Evolutionary conservation across 2,329 filamentous ascomycete species (phyloP).

Genomic region (Rasamsonia emersonii): DNA sequence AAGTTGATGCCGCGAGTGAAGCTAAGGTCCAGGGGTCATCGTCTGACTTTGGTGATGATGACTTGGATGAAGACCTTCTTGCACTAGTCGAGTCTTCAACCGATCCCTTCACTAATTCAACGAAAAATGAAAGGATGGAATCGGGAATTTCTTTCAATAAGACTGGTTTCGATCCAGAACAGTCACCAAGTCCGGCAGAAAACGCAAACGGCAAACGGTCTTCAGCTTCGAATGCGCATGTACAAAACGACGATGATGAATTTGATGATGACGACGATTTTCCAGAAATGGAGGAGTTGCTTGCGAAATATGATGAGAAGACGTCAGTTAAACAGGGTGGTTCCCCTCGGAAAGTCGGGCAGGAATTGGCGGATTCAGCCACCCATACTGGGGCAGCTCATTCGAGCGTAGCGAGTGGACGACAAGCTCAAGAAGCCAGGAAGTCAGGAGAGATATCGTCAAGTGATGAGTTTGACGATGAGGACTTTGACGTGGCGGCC

Average conservation of each 20-base stretch:
- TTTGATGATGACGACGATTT: conserved; percentile 61
- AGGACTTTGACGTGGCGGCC: conserved; percentile 51
- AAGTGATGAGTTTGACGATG: conserved; percentile 66
- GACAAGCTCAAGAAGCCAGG: conserved; percentile 6
- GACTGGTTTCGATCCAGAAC: conserved; percentile 2
- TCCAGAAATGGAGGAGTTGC: conserved; percentile 49
- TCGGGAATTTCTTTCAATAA: background rate
- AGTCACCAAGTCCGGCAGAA: conserved; percentile 2
- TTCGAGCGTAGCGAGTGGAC: conserved; percentile 4
- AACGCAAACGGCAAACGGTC: conserved; percentile 4
- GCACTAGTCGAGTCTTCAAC: conserved; percentile 28
- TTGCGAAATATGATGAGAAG: conserved; percentile 46
- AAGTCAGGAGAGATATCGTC: conserved; percentile 32
- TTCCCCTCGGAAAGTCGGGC: conserved; percentile 1
- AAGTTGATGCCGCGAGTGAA: conserved; percentile 6
- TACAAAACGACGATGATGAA: conserved; percentile 42
- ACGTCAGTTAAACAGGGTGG: conserved; percentile 9
- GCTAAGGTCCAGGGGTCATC: conserved; percentile 19
- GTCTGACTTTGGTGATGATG: conserved; percentile 42
- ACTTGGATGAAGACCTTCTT: conserved; percentile 38
- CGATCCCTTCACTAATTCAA: conserved; percentile 19
- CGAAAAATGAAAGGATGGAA: background rate
- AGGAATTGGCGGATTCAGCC: too few species aligned
- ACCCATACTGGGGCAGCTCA: too few species aligned
- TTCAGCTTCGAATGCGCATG: conserved; percentile 6